Conservation (phyloP, 176 grass and related monocot species). For the Poa annua region DNA sequence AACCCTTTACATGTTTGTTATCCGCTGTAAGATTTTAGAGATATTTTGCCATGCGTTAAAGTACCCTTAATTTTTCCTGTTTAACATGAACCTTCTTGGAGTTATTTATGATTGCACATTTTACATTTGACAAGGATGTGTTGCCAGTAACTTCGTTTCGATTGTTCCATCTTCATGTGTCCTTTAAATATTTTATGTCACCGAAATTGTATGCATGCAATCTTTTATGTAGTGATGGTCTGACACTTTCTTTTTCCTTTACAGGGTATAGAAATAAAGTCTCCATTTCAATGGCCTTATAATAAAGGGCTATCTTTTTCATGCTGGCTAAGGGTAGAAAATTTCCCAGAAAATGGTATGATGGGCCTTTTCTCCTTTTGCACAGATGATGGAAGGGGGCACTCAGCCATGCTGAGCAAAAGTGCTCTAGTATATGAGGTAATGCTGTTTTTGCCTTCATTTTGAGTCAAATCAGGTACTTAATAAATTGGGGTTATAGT, state of each 20-base stretch:
- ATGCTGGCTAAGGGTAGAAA: constrained; percentile 89
- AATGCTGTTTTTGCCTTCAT: constrained; percentile 22
- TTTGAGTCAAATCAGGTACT: constrained; percentile 28
- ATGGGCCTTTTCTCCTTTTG: constrained; percentile 93
- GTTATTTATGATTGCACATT: constrained; percentile 13
- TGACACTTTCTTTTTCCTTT: constrained; percentile 44
- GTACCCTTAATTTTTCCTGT: constrained; percentile 21
- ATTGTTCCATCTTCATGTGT: constrained; percentile 6
- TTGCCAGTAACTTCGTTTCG: constrained; percentile 14
- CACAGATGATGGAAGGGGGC: constrained; percentile 76
- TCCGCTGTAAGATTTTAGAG: neutral
- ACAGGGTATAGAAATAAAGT: constrained; percentile 84
- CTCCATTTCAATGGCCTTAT: constrained; percentile 80
- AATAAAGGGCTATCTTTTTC: constrained; percentile 87
- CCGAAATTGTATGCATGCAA: constrained; percentile 1
- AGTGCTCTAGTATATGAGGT: constrained; percentile 87
- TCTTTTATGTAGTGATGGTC: neutral
- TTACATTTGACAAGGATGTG: constrained; percentile 29
- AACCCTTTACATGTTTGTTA: constrained; percentile 8
- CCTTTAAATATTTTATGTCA: constrained; percentile 4
- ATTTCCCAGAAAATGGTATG: constrained; percentile 76
- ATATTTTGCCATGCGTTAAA: constrained; percentile 18
- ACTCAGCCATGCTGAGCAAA: constrained; percentile 75
- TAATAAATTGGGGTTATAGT: constrained; percentile 12
- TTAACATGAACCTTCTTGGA: constrained; percentile 33